Evolutionary conservation across 164 flowering plant species (phyloP), one percentile per base, ranked within the genome.

Genomic region (Magnolia officinalis): DNA sequence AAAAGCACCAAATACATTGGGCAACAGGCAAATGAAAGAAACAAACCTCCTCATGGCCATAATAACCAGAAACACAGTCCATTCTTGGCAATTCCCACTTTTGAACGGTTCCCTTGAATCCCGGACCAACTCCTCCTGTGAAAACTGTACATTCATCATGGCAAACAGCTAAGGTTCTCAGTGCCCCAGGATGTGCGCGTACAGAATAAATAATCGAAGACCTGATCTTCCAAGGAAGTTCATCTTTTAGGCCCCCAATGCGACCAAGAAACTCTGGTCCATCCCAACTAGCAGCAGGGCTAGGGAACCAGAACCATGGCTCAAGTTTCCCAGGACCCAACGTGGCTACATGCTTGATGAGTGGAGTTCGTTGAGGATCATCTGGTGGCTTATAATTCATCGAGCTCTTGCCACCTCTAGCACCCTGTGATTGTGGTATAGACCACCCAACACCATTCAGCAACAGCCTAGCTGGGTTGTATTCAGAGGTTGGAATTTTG

Each of bases 401-500:
- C 79, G 80, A 79, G 77, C 85, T 89, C 81, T 88, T 90, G 70
- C 86, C 79, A 74, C 85, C 82, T 88, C 86, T 88, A 67, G 14
- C 72, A 69, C 94, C 92, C 80, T 91, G 98, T 67, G 95, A 85
- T 79, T 96, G 99, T 24, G 98, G 97, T 80, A 88, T 85, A 68
- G 99, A 92, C 99, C 98, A 93, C 45, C 98, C 98, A 82, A 91
- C 94, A 72, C 98, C 96, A 84, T 90, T 89, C 70, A 93, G 90
- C 83, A 93, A 81, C 78, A 88, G 76, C 82, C 91, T 92, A 80
- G 96, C 88, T 74, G 98, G 93, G 85, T 79, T 88, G 78, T 87
- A 87, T 21, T 90, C 91, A 19, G 92, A 79, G 70, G 87, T 50
- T 73, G 86, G 74, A 51, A 80, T 81, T 80, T 83, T 86, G 70